These are phyloP conservation scores for Russula virescens DNA, from an alignment of 768 basidiomycete genomes.

Conservation along the genomic window DNA sequence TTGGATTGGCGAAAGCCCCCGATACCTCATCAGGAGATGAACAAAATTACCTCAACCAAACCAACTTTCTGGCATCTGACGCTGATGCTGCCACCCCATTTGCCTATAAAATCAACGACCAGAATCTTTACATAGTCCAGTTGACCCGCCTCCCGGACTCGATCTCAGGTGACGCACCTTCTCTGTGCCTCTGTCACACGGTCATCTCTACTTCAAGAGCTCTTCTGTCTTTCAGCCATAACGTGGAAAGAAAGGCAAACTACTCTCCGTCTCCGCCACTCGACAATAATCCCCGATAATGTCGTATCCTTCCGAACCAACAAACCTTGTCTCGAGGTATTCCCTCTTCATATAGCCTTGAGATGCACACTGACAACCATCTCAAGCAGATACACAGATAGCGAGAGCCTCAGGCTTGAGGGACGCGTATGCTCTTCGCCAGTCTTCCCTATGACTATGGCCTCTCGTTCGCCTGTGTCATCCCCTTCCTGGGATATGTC, in stretches of 20 bases:
- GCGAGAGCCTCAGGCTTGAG: background rate
- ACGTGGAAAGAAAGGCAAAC: background rate
- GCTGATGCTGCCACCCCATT: background rate
- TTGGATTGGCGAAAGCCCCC: background rate
- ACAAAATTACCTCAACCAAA: background rate
- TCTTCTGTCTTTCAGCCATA: background rate
- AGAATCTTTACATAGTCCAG: background rate
- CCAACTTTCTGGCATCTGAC: background rate
- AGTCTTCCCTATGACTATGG: background rate
- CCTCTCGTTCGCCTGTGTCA: background rate
- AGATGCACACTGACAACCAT: background rate
- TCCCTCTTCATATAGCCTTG: background rate
- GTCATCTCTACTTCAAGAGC: background rate
- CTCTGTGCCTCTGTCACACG: background rate
- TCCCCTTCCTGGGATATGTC: conserved; percentile 11
- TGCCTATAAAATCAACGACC: conserved; percentile 14
- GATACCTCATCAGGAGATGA: conserved; percentile 1
- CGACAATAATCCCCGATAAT: background rate
- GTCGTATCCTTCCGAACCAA: background rate
- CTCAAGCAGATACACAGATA: background rate
- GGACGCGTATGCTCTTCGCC: background rate
- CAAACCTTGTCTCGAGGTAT: conserved; percentile 2
- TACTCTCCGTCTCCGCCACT: background rate
- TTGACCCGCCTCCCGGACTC: background rate
- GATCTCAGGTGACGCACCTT: background rate